phyloP scores from a whole-genome alignment of 2,329 filamentous ascomycete species.

The Canariomyces notabilis region DNA sequence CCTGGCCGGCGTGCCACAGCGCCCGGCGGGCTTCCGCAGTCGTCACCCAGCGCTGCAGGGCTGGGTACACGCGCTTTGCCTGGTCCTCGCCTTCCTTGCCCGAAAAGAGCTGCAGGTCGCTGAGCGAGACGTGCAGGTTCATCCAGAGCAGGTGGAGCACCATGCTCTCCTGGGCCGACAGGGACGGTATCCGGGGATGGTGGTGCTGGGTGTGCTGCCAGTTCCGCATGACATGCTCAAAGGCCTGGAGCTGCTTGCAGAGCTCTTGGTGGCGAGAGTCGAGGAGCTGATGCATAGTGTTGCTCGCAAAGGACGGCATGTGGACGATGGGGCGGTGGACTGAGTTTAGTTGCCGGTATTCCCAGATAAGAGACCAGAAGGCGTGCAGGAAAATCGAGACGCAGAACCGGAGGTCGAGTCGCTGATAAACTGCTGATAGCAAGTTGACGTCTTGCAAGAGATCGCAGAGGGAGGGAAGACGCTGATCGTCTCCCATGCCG shows the following conservation, averaged over 20 bases:
- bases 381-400: conserved; percentile 59
- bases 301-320: conserved; percentile 35
- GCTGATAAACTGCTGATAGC: conserved; percentile 43
- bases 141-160: conserved; percentile 54
- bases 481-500: conserved; percentile 34
- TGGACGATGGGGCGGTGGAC: conserved; percentile 45
- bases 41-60: conserved; percentile 54
- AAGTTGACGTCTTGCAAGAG: conserved; percentile 52
- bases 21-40: conserved; percentile 53
- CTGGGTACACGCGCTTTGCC: conserved; percentile 53
- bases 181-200: conserved; percentile 27
- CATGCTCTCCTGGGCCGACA: conserved; percentile 42
- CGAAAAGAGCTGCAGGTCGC: conserved; percentile 62
- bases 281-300: conserved; percentile 41
- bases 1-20: conserved; percentile 64
- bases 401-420: conserved; percentile 52
- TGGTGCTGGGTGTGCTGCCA: too few relatives aligned
- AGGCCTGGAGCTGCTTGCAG: conserved; percentile 49
- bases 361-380: conserved; percentile 61
- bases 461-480: conserved; percentile 50
- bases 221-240: conserved; percentile 39
- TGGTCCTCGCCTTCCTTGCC: conserved; percentile 64
- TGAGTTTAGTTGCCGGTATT: conserved; percentile 56
- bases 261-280: conserved; percentile 58
- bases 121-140: conserved; percentile 59